phyloP scores from a whole-genome alignment of 1,139 yeast genomes.

The Pneumocystis wakefieldiae region DNA sequence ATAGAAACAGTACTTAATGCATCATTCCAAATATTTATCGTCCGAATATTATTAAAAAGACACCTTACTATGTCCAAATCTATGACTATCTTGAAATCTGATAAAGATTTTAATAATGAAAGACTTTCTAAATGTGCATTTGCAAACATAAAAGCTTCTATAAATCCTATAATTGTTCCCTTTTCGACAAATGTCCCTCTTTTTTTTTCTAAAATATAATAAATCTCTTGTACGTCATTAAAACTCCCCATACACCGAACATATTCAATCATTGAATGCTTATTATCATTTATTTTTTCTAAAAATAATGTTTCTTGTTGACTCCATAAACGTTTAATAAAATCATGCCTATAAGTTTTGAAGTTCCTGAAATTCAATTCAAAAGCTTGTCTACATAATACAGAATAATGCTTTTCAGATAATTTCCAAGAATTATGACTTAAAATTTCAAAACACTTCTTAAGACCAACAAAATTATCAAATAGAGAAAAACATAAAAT shows the following conservation, averaged over 20 bases:
- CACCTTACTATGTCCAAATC: background rate
- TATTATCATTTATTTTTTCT: background rate
- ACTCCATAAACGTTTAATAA: background rate
- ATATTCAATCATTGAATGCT: background rate
- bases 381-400: background rate
- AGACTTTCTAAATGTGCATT: background rate
- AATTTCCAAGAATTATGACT: background rate
- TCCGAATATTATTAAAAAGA: background rate
- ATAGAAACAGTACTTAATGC: background rate
- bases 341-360: background rate
- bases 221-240: background rate
- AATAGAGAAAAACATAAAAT: background rate
- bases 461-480: background rate
- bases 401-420: background rate
- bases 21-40: background rate
- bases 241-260: background rate
- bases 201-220: background rate
- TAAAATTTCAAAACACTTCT: background rate
- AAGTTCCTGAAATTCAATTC: background rate
- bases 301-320: background rate
- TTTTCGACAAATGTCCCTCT: background rate
- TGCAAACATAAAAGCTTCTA: background rate
- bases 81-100: background rate
- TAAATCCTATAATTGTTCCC: background rate
- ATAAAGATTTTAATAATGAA: background rate